Percentiles rank a stretch among this genome's conserved stretches.
Conservation (phyloP, 1,139 yeast genomes). For the Pichia sp. region DNA sequence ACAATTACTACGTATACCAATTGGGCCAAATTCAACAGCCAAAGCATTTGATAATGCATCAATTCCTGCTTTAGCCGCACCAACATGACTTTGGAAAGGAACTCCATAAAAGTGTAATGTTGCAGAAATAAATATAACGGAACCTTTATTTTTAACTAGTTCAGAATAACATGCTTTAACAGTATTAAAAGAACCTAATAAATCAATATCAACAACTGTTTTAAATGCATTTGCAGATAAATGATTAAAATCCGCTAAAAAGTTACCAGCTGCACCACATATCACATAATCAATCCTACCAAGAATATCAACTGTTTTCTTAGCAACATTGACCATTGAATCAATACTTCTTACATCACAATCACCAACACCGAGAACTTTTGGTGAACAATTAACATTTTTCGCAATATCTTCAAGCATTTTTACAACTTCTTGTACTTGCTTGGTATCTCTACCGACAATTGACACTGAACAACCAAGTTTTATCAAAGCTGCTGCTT, state of each 20-base stretch:
- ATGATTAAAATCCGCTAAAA: conserved; percentile 70
- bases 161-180: conserved; percentile 71
- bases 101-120: conserved; percentile 83
- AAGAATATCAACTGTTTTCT: conserved; percentile 52
- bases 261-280: conserved; percentile 96
- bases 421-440: conserved; percentile 60
- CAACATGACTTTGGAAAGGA: conserved; percentile 80
- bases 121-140: conserved; percentile 72
- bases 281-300: conserved; percentile 79
- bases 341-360: conserved; percentile 71
- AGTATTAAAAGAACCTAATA: conserved; percentile 81
- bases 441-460: conserved; percentile 64
- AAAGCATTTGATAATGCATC: conserved; percentile 78
- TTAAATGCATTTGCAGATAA: conserved; percentile 81
- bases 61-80: conserved; percentile 91
- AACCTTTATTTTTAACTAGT: conserved; percentile 59
- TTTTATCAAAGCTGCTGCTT: conserved; percentile 71
- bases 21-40: conserved; percentile 85
- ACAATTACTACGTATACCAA: conserved; percentile 73
- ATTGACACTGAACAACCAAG: conserved; percentile 86
- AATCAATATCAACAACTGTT: conserved; percentile 76
- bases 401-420: conserved; percentile 47
- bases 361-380: conserved; percentile 60
- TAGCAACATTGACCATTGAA: conserved; percentile 55
- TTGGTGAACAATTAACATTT: conserved; percentile 14